These are phyloP conservation scores for Pestalotiopsis sp. DNA, from an alignment of 2,329 filamentous ascomycete species.

Conservation along the genomic window DNA sequence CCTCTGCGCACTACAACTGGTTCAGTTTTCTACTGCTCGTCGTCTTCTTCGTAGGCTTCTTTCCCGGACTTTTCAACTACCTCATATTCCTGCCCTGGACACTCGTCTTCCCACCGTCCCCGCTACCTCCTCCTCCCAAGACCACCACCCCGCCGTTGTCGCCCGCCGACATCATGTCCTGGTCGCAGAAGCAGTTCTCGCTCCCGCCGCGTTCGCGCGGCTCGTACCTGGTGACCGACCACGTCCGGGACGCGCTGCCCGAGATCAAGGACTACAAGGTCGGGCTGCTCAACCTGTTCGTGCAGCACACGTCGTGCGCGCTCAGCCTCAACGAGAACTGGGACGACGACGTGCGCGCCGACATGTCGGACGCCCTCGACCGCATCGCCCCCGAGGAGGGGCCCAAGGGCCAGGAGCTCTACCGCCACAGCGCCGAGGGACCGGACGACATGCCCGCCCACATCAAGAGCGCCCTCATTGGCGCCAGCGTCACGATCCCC, in stretches of 20 bases:
- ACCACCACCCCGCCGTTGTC: constrained; percentile 13
- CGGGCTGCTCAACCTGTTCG: constrained; percentile 84
- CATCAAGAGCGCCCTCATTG: constrained; percentile 88
- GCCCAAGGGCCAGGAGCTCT: constrained; percentile 71
- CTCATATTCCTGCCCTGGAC: constrained; percentile 52
- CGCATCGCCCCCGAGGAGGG: constrained; percentile 82
- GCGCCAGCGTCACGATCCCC: constrained; percentile 87
- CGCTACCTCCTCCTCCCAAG: constrained; percentile 15
- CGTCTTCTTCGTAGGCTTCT: constrained; percentile 54
- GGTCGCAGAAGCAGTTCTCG: constrained; percentile 83
- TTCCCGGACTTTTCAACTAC: constrained; percentile 55
- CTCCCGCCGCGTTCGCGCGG: constrained; percentile 79
- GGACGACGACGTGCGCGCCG: constrained; percentile 79
- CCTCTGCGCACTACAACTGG: constrained; percentile 38
- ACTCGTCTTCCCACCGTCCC: constrained; percentile 31
- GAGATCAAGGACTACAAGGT: constrained; percentile 84
- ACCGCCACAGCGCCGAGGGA: constrained; percentile 87
- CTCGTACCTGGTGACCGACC: constrained; percentile 86
- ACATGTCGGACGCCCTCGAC: constrained; percentile 95
- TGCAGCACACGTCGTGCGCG: constrained; percentile 94
- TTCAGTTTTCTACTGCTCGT: constrained; percentile 47
- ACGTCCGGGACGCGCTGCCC: constrained; percentile 71
- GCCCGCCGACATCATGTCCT: constrained; percentile 62
- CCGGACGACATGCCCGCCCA: constrained; percentile 95
- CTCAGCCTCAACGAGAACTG: constrained; percentile 93